Evolutionary conservation across 257 asterid genomes (phyloP).

Genomic region (Leonotis leonurus): DNA sequence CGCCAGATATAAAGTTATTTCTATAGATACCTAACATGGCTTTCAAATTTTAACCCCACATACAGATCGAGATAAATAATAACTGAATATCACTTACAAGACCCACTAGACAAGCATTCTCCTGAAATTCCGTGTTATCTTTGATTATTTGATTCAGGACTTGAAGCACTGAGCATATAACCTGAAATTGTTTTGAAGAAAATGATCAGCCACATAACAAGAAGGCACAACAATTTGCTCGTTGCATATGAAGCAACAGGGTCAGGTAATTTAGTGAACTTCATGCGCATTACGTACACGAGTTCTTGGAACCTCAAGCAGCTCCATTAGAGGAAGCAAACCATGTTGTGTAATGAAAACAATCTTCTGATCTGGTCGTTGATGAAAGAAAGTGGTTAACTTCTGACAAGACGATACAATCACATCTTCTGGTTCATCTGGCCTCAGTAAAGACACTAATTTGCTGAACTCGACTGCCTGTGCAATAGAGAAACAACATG

Average conservation of each 20-base stretch:
- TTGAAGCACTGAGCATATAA: slow-evolving; percentile 83
- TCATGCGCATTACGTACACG: slow-evolving; percentile 49
- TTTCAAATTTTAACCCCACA: slow-evolving; percentile 3
- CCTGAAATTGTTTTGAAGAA: slow-evolving; percentile 33
- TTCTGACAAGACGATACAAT: slow-evolving; percentile 90
- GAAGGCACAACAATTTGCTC: background rate
- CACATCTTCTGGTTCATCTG: slow-evolving; percentile 91
- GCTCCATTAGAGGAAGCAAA: slow-evolving; percentile 87
- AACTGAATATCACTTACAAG: slow-evolving; percentile 57
- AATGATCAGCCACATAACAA: slow-evolving; percentile 8
- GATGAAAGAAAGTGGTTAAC: slow-evolving; percentile 69
- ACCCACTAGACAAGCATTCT: slow-evolving; percentile 97
- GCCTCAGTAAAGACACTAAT: slow-evolving; percentile 80
- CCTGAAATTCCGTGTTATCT: slow-evolving; percentile 88
- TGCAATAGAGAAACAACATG: slow-evolving; percentile 16
- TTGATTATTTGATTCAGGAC: slow-evolving; percentile 82
- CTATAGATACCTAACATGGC: background rate
- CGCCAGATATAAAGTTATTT: background rate
- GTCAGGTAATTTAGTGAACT: slow-evolving; percentile 15
- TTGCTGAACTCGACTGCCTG: slow-evolving; percentile 95
- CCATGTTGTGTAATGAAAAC: slow-evolving; percentile 94
- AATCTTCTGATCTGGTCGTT: slow-evolving; percentile 86
- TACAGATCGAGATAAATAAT: slow-evolving; percentile 5
- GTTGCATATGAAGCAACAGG: slow-evolving; percentile 11
- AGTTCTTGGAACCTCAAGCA: slow-evolving; percentile 84